Evolutionary conservation across 371 early-diverging fungal species (phyloP).

Genomic region (Apophysomyces trapeziformis): DNA sequence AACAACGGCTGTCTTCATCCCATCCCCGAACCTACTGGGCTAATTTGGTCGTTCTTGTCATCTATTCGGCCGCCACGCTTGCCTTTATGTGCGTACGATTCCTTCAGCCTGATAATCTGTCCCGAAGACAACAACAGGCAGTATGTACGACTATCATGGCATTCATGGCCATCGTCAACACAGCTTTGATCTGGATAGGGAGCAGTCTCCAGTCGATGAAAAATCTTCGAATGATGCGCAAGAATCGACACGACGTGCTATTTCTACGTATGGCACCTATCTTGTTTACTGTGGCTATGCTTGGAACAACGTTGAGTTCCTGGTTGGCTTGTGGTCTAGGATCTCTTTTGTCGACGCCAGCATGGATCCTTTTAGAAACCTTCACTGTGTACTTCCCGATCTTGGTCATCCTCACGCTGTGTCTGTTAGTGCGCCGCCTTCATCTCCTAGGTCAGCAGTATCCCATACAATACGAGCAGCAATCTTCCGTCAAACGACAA

Average conservation of each 20-base stretch:
- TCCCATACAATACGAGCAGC: too few species aligned
- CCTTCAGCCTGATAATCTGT: constrained; percentile 12
- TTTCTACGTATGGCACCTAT: constrained; percentile 27
- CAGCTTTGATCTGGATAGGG: constrained; percentile 13
- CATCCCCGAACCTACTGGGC: constrained; percentile 23
- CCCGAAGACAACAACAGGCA: constrained; percentile 18
- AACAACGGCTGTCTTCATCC: constrained; percentile 9
- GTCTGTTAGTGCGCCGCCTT: constrained; percentile 5
- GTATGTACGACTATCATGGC: constrained; percentile 26
- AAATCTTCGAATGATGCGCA: constrained; percentile 16
- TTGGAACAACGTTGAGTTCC: constrained; percentile 24
- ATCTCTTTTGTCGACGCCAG: not conserved
- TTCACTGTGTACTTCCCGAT: constrained; percentile 14
- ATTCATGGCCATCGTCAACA: constrained; percentile 15
- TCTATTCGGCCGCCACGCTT: constrained; percentile 20
- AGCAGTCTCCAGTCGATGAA: constrained; percentile 15
- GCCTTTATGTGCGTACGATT: constrained; percentile 23
- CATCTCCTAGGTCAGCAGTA: constrained; percentile 10
- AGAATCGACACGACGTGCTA: not conserved
- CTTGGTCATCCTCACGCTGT: constrained; percentile 6
- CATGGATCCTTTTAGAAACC: constrained; percentile 21
- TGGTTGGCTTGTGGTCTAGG: constrained; percentile 32
- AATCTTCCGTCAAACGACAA: too few species aligned
- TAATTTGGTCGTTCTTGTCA: constrained; percentile 17
- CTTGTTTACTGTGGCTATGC: constrained; percentile 24